Evolutionary conservation across 2,329 filamentous ascomycete genomes (phyloP), one percentile per base, ranked within the genome.

Genomic region (Cercospora zeae-maydis): DNA sequence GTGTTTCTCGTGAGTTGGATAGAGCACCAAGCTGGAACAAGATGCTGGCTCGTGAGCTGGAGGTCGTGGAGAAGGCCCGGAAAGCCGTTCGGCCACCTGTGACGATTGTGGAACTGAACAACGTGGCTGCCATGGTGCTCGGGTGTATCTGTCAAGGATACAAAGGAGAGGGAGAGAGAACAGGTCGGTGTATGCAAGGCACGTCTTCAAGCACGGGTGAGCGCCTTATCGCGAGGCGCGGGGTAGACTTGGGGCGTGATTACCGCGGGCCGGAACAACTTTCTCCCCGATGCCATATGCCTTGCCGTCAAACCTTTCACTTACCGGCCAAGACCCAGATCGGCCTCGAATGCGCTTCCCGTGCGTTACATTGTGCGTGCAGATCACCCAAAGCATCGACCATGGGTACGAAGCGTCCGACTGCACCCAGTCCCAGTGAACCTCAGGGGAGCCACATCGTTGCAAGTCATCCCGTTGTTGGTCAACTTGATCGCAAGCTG

Each of bases 1-100:
- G 70, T 1, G 72, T 74, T 36, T 74, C 72, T 24, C 71, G 70
- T 59, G 65, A 66, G 67, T 74, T 73, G 49, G 67, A 70, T 3
- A 74, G 66, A 21, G 68, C 66, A 39, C 59, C 52, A n/a, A 74
- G 67, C 45, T 69, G 67, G 68, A 74, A 73, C 42, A 72, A 65
- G 51, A 70, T 54, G 66, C 63, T 67, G 13, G 70, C 70, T 39
- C 14, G 61, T 16, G 61, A 13, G 27, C 63, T 47, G 19, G 54
- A 56, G 53, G 66, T 60, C 19, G 67, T 70, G 36, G 65, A 67
- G 67, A 71, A 71, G 39, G 57, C 34, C 45, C 67, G 66, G 8
- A 52, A 11, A 31, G 58, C 57, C 10, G 16, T 34, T 19, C 42
- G 45, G 14, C 19, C 24, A 11, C 14, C 33, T 16, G 42, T 16